Conservation (phyloP, 148 eudicot genomes). For the Chenopodium suecicum region DNA sequence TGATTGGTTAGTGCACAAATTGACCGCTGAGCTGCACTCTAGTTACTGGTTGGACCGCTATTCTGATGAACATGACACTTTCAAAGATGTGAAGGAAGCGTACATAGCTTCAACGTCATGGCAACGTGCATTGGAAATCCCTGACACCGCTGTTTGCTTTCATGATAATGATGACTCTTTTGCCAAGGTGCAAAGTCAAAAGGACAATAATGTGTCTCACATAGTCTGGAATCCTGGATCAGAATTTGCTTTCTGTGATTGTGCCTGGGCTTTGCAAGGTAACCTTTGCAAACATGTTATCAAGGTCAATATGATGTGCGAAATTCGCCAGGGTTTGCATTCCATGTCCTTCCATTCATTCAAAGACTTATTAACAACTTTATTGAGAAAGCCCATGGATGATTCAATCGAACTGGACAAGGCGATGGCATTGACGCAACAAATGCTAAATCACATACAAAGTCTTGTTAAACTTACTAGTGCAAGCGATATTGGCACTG, state of each 20-base stretch:
- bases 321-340: conserved; percentile 30
- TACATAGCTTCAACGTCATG: conserved; percentile 88
- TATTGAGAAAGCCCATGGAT: conserved; percentile 62
- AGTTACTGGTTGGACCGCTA: conserved; percentile 89
- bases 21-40: conserved; percentile 85
- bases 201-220: conserved; percentile 40
- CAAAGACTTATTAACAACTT: conserved; percentile 41
- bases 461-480: conserved; percentile 59
- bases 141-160: conserved; percentile 57
- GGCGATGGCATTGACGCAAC: conserved; percentile 71
- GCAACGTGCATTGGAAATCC: conserved; percentile 77
- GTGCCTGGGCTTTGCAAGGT: conserved; percentile 85
- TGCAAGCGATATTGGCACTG: conserved; percentile 44
- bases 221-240: conserved; percentile 84
- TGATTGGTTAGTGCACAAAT: conserved; percentile 91
- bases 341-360: conserved; percentile 69
- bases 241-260: conserved; percentile 87
- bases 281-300: conserved; percentile 88
- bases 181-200: conserved; percentile 67
- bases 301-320: conserved; percentile 80
- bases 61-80: conserved; percentile 89
- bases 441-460: conserved; percentile 64
- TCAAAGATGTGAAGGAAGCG: conserved; percentile 73
- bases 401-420: conserved; percentile 76
- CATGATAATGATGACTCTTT: conserved; percentile 44